Base-by-base conservation (phyloP, 805 yeast genomes). In the Wickerhamiella galacta region DNA sequence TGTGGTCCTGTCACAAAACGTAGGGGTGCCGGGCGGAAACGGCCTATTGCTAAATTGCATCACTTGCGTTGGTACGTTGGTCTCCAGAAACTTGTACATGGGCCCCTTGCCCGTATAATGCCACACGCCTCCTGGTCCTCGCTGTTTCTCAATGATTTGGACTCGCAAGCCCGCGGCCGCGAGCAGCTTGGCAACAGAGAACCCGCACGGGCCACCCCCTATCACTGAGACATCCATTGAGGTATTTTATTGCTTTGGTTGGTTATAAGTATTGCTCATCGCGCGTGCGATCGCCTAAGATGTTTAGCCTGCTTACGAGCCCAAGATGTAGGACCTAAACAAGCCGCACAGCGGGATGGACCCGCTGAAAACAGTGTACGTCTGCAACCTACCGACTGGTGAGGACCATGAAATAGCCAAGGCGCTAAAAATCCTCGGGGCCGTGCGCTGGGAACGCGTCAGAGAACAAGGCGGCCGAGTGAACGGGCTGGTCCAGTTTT, bases 71-170 rank as follows among this genome's bases (percentile, higher is more conserved):
- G 73, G 70, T 17, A 79, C 67, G 47, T 80, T 80, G 5, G 92
- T 76, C 48, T 75, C 83, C 37, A 80, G 55, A 26, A 58, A 51
- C 31, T 71, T 67, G 49, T 80, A 80, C 47, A 76, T 68, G 1
- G 85, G 70, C 9, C 43, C 56, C 42, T 35, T 39, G 34, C 49
- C 58, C 35, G 58, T 62, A 45, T 68, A 75, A 47, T 71, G 67
- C 94, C 94, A 81, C 6, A 80, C 56, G 0, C 94, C 94, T 10
- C 93, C 93, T n/a, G 66, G 48, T n/a, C 53, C 50, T 6, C 56
- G 42, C 39, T 77, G 62, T 30, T 66, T 58, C 41, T 79, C 93
- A 46, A 63, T 77, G 4, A 76, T 59, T 17, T 65, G 68, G 30
- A 79, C 60, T 21, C 60, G 54, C 40, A 66, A 65, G 2, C 38